Conservation (phyloP, 345 rosid species). For the Populus pruinosa region DNA sequence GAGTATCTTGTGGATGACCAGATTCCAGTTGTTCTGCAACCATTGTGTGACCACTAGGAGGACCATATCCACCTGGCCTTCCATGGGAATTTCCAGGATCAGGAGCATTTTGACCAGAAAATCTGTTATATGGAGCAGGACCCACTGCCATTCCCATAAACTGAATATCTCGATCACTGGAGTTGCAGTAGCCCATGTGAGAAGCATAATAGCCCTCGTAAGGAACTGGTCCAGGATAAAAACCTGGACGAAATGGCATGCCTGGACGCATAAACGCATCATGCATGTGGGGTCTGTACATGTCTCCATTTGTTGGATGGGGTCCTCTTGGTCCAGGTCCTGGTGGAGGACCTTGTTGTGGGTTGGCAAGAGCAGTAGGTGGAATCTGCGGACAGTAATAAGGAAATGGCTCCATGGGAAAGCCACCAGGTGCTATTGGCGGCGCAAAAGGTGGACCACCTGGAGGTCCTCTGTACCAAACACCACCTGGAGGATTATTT, state of each 20-base stretch:
- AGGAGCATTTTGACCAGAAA: conserved; percentile 51
- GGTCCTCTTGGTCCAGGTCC: conserved; percentile 74
- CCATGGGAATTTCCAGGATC: conserved; percentile 44
- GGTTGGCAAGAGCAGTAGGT: conserved; percentile 46
- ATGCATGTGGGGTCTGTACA: conserved; percentile 76
- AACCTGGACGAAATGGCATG: conserved; percentile 88
- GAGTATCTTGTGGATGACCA: conserved; percentile 51
- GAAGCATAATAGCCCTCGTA: conserved; percentile 81
- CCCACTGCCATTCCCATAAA: conserved; percentile 72
- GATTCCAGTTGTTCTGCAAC: conserved; percentile 51
- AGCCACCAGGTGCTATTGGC: conserved; percentile 75
- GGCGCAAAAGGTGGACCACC: conserved; percentile 73
- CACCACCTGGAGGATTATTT: conserved; percentile 79
- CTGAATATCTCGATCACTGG: conserved; percentile 68
- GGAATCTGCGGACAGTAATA: conserved; percentile 70
- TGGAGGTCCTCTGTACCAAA: conserved; percentile 88
- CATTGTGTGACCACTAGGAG: conserved; percentile 37
- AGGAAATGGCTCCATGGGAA: conserved; percentile 81
- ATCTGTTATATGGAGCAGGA: conserved; percentile 49
- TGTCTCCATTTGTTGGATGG: conserved; percentile 61
- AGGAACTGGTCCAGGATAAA: conserved; percentile 71
- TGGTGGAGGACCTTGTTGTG: conserved; percentile 53
- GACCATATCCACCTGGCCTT: conserved; percentile 60
- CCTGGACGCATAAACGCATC: conserved; percentile 71
- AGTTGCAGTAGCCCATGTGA: conserved; percentile 67